Evolutionary conservation across 495 filamentous ascomycete species (phyloP).

Genomic region (Jackrogersella multiformis): DNA sequence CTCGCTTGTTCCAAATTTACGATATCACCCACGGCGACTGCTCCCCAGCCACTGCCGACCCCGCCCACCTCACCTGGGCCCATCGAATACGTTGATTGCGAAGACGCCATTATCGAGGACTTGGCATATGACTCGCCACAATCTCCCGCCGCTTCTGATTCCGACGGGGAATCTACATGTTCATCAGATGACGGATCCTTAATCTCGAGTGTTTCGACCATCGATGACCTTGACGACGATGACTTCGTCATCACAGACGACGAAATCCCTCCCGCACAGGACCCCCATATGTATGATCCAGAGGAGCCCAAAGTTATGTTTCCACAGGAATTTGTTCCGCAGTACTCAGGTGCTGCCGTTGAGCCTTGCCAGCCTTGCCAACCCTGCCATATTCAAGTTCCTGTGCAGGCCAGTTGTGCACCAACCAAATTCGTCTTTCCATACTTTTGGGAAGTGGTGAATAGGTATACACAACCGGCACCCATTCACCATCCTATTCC

Average conservation of each 20-base stretch:
- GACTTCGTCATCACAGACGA: constrained; percentile 55
- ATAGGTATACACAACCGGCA: constrained; percentile 50
- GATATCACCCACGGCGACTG: constrained; percentile 45
- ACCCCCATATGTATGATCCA: constrained; percentile 53
- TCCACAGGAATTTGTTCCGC: constrained; percentile 55
- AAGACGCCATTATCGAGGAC: constrained; percentile 53
- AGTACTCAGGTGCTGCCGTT: constrained; percentile 40
- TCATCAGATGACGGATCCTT: constrained; percentile 60
- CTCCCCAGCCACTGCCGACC: constrained; percentile 41
- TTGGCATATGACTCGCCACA: constrained; percentile 49
- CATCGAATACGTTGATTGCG: constrained; percentile 55
- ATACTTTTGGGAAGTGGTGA: constrained; percentile 56
- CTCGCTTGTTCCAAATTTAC: constrained; percentile 81
- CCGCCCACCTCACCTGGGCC: constrained; percentile 54
- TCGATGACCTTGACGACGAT: constrained; percentile 56
- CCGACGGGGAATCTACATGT: constrained; percentile 56
- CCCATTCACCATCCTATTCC: constrained; percentile 54
- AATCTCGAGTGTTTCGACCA: constrained; percentile 55
- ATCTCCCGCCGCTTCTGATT: constrained; percentile 54
- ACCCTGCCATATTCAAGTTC: constrained; percentile 44
- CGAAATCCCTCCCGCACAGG: constrained; percentile 51
- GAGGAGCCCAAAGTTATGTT: constrained; percentile 52
- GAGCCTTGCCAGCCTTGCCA: constrained; percentile 41
- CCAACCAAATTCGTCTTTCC: constrained; percentile 54
- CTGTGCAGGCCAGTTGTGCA: constrained; percentile 44